Evolutionary conservation across 2,329 filamentous ascomycete species (phyloP).

Genomic region (Fusarium globosum): DNA sequence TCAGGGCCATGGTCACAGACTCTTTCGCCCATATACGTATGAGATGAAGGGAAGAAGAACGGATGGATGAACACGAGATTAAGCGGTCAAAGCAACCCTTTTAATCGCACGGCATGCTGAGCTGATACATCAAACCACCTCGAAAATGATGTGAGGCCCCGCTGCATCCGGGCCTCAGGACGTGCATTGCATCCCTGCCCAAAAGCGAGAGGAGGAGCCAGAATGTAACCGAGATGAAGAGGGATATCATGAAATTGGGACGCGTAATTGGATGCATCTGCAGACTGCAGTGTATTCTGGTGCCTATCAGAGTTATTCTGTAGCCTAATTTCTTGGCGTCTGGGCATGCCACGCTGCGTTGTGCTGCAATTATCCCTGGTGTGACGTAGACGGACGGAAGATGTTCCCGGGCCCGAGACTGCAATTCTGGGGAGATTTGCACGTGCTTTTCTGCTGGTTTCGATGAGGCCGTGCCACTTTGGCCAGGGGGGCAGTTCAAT

Average conservation of each 20-base stretch:
- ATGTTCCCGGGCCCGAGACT: neutral
- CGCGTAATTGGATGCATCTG: constrained; percentile 14
- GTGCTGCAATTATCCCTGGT: neutral
- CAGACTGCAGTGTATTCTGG: neutral
- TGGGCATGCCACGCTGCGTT: constrained; percentile 25
- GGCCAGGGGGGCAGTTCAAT: neutral
- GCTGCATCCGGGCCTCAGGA: constrained; percentile 26
- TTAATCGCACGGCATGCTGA: neutral
- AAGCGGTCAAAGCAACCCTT: constrained; percentile 32
- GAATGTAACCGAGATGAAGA: constrained; percentile 2
- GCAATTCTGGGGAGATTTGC: neutral
- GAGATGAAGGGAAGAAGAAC: neutral
- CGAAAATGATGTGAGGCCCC: constrained; percentile 8
- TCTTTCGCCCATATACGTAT: too few species aligned
- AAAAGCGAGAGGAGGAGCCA: neutral
- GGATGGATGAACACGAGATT: neutral
- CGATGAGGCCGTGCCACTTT: neutral
- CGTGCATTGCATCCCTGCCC: constrained; percentile 11
- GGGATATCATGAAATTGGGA: neutral
- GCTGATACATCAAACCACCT: constrained; percentile 33
- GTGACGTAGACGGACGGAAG: neutral
- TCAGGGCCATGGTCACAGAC: constrained; percentile 26
- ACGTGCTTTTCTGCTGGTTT: neutral
- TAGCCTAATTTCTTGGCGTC: constrained; percentile 20
- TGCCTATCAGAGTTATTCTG: constrained; percentile 11